Percentiles rank a stretch among this genome's conserved stretches.
phyloP scores from a whole-genome alignment of 768 basidiomycete genomes.

The Hebeloma cylindrosporum region DNA sequence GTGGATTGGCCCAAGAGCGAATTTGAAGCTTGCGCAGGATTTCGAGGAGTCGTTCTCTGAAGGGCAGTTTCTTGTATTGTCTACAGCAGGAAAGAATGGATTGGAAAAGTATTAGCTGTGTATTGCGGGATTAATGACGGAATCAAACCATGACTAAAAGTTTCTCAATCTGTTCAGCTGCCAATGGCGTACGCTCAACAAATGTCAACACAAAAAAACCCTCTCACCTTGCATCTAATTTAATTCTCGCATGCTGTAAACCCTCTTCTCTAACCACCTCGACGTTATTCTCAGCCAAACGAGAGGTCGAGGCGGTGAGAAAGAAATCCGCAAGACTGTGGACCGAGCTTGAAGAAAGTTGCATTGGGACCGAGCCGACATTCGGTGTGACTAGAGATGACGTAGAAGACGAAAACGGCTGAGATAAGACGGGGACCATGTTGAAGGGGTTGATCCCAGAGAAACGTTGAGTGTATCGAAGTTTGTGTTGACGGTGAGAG shows the following conservation, averaged over 20 bases:
- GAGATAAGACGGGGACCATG: constrained; percentile 23
- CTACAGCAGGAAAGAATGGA: constrained; percentile 37
- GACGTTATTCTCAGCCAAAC: constrained; percentile 33
- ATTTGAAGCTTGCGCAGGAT: constrained; percentile 56
- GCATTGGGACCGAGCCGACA: constrained; percentile 19
- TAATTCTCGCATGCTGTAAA: constrained; percentile 53
- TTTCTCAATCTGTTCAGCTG: constrained; percentile 33
- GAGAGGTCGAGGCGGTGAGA: constrained; percentile 31
- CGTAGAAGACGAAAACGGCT: constrained; percentile 17
- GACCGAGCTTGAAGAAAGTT: constrained; percentile 35
- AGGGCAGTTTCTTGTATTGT: constrained; percentile 60
- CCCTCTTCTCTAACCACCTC: constrained; percentile 57
- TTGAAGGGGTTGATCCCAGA: constrained; percentile 6
- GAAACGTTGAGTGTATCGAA: constrained; percentile 10
- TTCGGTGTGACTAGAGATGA: constrained; percentile 16
- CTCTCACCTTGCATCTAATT: constrained; percentile 71
- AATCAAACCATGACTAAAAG: constrained; percentile 31
- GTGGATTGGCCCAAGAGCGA: constrained; percentile 54
- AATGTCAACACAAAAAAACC: constrained; percentile 26
- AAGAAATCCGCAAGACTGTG: constrained; percentile 33
- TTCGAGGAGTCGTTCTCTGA: constrained; percentile 55
- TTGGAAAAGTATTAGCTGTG: constrained; percentile 18
- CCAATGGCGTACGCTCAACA: constrained; percentile 33
- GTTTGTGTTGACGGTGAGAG: constrained; percentile 13
- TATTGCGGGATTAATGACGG: constrained; percentile 27